These are phyloP conservation scores for Brettanomyces naardenensis DNA, from an alignment of 805 yeast species.

Conservation along the genomic window DNA sequence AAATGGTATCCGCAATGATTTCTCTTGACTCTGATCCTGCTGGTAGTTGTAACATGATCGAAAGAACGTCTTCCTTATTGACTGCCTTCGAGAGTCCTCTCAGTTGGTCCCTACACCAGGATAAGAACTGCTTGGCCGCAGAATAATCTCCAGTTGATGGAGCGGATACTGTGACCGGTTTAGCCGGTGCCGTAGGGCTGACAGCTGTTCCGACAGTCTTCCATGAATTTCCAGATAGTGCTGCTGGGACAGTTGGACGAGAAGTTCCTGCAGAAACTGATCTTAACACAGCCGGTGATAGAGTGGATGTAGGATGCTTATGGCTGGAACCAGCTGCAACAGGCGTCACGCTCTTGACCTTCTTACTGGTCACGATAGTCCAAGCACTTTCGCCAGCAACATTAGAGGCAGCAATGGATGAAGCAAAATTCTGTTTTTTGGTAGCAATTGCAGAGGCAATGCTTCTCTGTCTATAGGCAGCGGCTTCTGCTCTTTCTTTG, in stretches of 20 bases:
- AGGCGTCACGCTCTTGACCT: conserved; percentile 18
- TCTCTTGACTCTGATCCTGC: conserved; percentile 65
- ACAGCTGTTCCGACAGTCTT: not conserved
- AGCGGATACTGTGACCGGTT: conserved; percentile 7
- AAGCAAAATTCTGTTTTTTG: not conserved
- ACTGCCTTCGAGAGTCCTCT: conserved; percentile 66
- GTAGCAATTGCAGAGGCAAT: conserved; percentile 14
- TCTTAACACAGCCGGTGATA: conserved; percentile 29
- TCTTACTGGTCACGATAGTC: conserved; percentile 32
- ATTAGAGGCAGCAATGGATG: conserved; percentile 5
- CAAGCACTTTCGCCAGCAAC: conserved; percentile 12
- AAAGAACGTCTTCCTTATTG: conserved; percentile 68
- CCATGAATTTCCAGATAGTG: not conserved
- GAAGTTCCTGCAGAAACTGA: conserved; percentile 29
- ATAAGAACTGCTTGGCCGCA: conserved; percentile 53
- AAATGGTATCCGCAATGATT: conserved; percentile 87
- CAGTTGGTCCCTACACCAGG: conserved; percentile 67
- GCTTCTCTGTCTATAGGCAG: conserved; percentile 1
- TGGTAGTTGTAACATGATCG: conserved; percentile 76
- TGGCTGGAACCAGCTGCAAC: conserved; percentile 6
- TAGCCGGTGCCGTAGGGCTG: conserved; percentile 1
- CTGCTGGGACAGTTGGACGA: not conserved
- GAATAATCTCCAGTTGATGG: conserved; percentile 20
- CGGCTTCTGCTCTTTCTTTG: not conserved
- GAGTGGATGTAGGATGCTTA: conserved; percentile 13